A percentile compares a stretch with the other conserved stretches of the same genome.
phyloP scores from a whole-genome alignment of 2,329 filamentous ascomycete species.

The Beauveria sp. region DNA sequence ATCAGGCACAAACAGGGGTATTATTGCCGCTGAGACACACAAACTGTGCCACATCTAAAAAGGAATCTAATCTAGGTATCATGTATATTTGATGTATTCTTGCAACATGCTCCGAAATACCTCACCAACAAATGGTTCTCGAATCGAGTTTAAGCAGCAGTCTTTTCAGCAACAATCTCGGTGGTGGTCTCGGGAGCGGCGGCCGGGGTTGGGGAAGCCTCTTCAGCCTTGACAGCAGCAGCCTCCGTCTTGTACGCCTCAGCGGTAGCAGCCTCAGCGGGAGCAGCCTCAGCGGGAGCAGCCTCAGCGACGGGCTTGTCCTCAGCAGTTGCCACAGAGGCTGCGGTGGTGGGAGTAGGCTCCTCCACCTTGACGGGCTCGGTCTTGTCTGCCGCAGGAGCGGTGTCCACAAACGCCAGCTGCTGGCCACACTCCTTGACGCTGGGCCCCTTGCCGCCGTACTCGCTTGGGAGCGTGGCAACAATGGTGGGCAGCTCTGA shows the following conservation, averaged over 20 bases:
- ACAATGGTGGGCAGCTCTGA: slow-evolving; percentile 52
- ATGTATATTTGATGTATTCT: neutral
- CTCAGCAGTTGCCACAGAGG: neutral
- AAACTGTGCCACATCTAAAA: neutral
- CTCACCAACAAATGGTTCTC: neutral
- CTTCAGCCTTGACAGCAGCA: slow-evolving; percentile 4
- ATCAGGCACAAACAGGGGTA: neutral
- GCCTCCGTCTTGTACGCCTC: slow-evolving; percentile 8
- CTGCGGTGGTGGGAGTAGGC: neutral
- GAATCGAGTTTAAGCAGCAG: slow-evolving; percentile 1
- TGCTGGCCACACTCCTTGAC: slow-evolving; percentile 27
- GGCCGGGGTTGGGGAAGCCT: neutral
- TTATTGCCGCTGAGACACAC: slow-evolving; percentile 2
- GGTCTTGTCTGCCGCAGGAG: slow-evolving; percentile 17
- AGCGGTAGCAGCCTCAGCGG: neutral
- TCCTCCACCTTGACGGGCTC: slow-evolving; percentile 9
- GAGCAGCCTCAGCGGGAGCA: neutral
- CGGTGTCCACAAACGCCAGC: slow-evolving; percentile 17
- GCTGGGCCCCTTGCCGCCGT: slow-evolving; percentile 63
- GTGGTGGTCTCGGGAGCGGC: slow-evolving; percentile 4
- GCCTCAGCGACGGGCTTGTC: slow-evolving; percentile 3
- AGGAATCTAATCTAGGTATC: slow-evolving; percentile 6
- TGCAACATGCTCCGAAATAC: neutral
- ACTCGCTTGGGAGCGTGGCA: slow-evolving; percentile 61
- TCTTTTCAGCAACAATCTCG: slow-evolving; percentile 14